A percentile compares a stretch with the other conserved stretches of the same genome.
phyloP scores from a whole-genome alignment of 2,329 filamentous ascomycete genomes.

The Trichoderma sp. region DNA sequence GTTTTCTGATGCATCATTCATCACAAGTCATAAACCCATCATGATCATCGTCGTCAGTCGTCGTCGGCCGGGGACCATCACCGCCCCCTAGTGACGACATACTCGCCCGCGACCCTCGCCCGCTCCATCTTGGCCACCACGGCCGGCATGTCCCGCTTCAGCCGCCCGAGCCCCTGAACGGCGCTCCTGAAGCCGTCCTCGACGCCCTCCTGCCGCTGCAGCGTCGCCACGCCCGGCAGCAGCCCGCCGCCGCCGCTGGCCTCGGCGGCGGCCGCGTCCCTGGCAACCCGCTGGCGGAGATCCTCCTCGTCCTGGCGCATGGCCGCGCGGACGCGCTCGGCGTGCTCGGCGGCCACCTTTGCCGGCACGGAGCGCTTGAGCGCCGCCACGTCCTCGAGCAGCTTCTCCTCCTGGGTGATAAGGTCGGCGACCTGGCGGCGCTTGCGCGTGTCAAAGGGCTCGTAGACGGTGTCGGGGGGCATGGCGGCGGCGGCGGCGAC shows the following conservation, averaged over 20 bases:
- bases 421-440: constrained; percentile 62
- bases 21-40: neutral
- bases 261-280: constrained; percentile 29
- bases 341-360: constrained; percentile 48
- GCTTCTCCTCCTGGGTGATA: constrained; percentile 63
- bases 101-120: constrained; percentile 61
- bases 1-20: neutral
- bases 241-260: neutral
- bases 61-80: neutral
- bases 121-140: constrained; percentile 67
- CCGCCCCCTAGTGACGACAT: constrained; percentile 47
- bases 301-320: constrained; percentile 53
- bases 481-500: constrained; percentile 40
- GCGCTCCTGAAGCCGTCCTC: constrained; percentile 52
- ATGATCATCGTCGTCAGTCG: too few relatives aligned
- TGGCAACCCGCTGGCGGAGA: constrained; percentile 39
- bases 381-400: constrained; percentile 64
- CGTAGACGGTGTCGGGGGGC: constrained; percentile 48
- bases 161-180: constrained; percentile 52
- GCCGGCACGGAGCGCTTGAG: constrained; percentile 59
- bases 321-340: constrained; percentile 45
- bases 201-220: constrained; percentile 50
- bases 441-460: constrained; percentile 62
- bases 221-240: constrained; percentile 35
- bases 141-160: constrained; percentile 64